Base-by-base conservation (phyloP, 345 rosid genomes). In the Anacardium occidentale region DNA sequence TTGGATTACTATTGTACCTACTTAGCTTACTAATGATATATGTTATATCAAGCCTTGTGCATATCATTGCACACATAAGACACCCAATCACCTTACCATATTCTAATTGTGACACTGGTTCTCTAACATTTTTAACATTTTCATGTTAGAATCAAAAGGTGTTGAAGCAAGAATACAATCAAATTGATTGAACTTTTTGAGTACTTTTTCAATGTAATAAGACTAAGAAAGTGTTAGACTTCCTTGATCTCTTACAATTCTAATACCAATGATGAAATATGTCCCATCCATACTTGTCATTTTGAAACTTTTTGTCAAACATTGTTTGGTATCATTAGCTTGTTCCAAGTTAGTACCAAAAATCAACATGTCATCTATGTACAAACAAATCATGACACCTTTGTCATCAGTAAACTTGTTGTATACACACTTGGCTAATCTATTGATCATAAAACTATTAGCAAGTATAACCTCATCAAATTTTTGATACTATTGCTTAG, bases 381-480 rank as follows among this genome's bases (percentile, higher is more conserved):
- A 55, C 3, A 55, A 12, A 10, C 59, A 55, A n/a, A 55, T 55
- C 3, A 55, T 61, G 13, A 10, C 65, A 61, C 69, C 78, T 10
- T 26, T n/a, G n/a, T n/a, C n/a, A 12, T 6, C 8, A 58, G 4
- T 57, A 10, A 57, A 58, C 26, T 1, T 58, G 5, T n/a, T 58
- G 14, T 58, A 13, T 3, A 12, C 8, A 58, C n/a, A n/a, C n/a
- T n/a, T n/a, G n/a, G n/a, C n/a, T n/a, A n/a, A n/a, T n/a, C n/a
- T n/a, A n/a, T n/a, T n/a, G n/a, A n/a, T n/a, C n/a, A n/a, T n/a
- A n/a, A n/a, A n/a, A n/a, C n/a, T n/a, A n/a, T n/a, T n/a, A n/a
- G n/a, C n/a, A n/a, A n/a, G n/a, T n/a, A n/a, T n/a, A n/a, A n/a
- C n/a, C n/a, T n/a, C n/a, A n/a, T n/a, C n/a, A n/a, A n/a, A n/a